Evolutionary conservation across 2,329 filamentous ascomycete genomes (phyloP).

Genomic region (Ceratocystis alfenasii): DNA sequence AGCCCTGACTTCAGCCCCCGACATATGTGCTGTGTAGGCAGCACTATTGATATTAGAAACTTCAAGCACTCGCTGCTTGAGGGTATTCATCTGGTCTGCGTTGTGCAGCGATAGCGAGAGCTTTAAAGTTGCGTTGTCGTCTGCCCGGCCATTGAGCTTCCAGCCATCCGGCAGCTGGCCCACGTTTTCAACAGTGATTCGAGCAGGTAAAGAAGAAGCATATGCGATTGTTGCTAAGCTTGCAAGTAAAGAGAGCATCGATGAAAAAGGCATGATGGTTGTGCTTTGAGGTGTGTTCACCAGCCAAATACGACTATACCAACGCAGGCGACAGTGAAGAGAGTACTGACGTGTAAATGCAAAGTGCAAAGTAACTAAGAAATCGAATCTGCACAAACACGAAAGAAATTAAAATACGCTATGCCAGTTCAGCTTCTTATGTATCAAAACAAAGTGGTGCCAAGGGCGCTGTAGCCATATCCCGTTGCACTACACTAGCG

Average conservation of each 20-base stretch:
- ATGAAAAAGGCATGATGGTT: conserved; percentile 16
- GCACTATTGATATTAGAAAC: conserved; percentile 36
- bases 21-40: conserved; percentile 36
- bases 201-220: conserved; percentile 15
- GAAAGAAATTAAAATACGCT: neutral
- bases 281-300: neutral
- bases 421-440: conserved; percentile 5
- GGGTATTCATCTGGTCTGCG: conserved; percentile 18
- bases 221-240: conserved; percentile 10
- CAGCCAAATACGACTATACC: neutral
- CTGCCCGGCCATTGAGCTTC: conserved; percentile 14
- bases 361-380: neutral
- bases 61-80: conserved; percentile 20
- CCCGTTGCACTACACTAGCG: conserved; percentile 5
- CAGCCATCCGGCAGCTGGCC: conserved; percentile 21
- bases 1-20: conserved; percentile 29
- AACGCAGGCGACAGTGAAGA: neutral
- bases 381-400: neutral
- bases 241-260: conserved; percentile 18
- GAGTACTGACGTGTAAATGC: neutral
- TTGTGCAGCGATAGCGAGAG: conserved; percentile 23
- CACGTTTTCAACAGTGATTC: conserved; percentile 20
- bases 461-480: neutral
- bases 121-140: conserved; percentile 12
- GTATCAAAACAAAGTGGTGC: neutral